Evolutionary conservation across 129 eudicot species (phyloP), one percentile per base, ranked within the genome.

Genomic region (Solidago caesia): DNA sequence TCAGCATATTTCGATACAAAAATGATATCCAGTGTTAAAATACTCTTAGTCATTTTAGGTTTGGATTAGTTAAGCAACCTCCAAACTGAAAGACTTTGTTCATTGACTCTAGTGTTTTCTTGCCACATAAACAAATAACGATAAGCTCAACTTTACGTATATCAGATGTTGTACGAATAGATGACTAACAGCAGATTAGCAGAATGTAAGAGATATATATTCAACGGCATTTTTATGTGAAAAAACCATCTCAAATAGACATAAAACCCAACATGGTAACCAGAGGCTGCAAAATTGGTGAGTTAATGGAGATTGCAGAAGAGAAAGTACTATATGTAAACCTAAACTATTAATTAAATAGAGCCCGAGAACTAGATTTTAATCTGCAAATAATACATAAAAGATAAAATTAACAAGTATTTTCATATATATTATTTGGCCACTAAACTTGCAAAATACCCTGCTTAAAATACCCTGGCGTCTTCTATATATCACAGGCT

Each of bases 21-120:
- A 11, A 2, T 61, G 67, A 61, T n/a, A 61, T 29, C 67, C 4
- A 29, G 0, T 7, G 21, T 0, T 61, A 2, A 61, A 10, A 11
- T 61, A 27, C 12, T 25, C 9, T 59, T 52, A n/a, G 7, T 0
- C 3, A 1, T 46, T 5, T 12, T 26, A 13, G 53, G 53, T 55
- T 39, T 71, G 15, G 14, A 71, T 44, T 71, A 39, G 75, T 71
- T 71, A 57, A 71, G 41, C 75, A 39, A 55, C 64, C 47, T 53
- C 33, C 14, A 43, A 3, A 53, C 65, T 71, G 53, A 44, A 4
- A 11, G 71, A 44, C 71, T 66, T 65, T 51, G 46, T 68, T 57
- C 39, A 21, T 8, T 10, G 55, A 49, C 39, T 49, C 55, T 11
- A 11, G 5, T 53, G 25, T 53, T 4, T 53, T 56, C 27, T 16